Conservation (phyloP, 306 rosid species). For the Cicer pinnatifidum region DNA sequence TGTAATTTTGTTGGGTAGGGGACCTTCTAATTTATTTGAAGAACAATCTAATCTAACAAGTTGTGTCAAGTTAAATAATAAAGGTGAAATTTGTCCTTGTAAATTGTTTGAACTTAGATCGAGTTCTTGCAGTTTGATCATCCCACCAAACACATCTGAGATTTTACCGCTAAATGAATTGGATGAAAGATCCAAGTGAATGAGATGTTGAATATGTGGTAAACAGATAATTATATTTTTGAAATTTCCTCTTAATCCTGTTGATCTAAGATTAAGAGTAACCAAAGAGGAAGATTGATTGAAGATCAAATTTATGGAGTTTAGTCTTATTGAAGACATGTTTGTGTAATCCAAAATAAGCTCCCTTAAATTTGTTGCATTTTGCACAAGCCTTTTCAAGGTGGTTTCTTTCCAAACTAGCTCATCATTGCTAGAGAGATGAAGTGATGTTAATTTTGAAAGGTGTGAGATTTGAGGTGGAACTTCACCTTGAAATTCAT, state of each 20-base stretch:
- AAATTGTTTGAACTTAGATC: neutral
- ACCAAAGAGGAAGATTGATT: slow-evolving; percentile 32
- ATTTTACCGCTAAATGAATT: neutral
- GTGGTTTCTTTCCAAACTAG: slow-evolving; percentile 9
- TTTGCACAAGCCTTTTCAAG: neutral
- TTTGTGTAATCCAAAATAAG: neutral
- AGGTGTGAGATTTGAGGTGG: neutral
- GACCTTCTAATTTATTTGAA: neutral
- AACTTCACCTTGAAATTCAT: neutral
- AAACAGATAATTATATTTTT: neutral
- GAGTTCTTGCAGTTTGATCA: neutral
- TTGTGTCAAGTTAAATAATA: neutral
- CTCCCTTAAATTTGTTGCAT: slow-evolving; percentile 13
- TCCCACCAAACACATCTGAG: neutral
- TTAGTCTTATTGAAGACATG: neutral
- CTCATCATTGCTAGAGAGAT: neutral
- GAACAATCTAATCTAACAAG: neutral
- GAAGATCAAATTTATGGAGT: neutral
- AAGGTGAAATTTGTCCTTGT: neutral
- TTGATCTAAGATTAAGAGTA: neutral
- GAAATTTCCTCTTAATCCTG: neutral
- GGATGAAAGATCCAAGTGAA: too few species aligned
- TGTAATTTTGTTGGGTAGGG: neutral
- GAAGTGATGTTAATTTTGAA: neutral
- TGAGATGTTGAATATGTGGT: neutral